Evolutionary conservation across 176 grass and related monocot genomes (phyloP), one percentile per base, ranked within the genome.

Genomic region (Canna indica): DNA sequence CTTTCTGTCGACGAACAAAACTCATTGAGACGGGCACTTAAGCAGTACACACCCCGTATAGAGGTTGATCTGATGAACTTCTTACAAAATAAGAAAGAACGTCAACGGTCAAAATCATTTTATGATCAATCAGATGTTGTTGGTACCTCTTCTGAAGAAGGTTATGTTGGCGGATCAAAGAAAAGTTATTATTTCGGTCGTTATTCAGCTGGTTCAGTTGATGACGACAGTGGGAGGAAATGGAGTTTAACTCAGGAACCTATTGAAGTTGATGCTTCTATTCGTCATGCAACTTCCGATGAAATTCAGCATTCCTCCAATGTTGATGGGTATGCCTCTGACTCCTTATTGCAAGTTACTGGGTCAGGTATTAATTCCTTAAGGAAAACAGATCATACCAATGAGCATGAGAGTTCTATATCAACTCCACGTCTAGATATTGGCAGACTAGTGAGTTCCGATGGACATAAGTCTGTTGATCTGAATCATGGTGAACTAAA

Each of bases 41-140:
- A 99, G 82, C 90, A 93, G 72, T 88, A 93, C 73, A 99, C 94
- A 53, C 89, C 94, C 52, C 83, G 94, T 81, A 93, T 99, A 62
- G 94, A 99, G 74, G 94, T 99, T 85, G 94, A 99, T 87, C 81
- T 99, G 64, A 90, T 99, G 76, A 99, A 90, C 85, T 99, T 90
- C 70, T 85, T 99, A 73, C 94, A 99, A 82, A 99, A 84, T 68
- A 99, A 93, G 82, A 99, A 99, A 83, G 94, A 99, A 56, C 90
- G 86, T 0, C 89, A 90, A 15, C 84, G 86, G 7, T 75, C 82
- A 57, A 99, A 99, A 79, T 84, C 86, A 38, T 81, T 59, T 44
- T 99, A 93, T 75, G 94, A 99, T 53, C 88, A 97, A 44, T 59
- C 77, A 45, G 94, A 99, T 85, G 88, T 87, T 85, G 94, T 93